phyloP scores from a whole-genome alignment of 257 asterid species.

The Plectranthus barbatus region DNA sequence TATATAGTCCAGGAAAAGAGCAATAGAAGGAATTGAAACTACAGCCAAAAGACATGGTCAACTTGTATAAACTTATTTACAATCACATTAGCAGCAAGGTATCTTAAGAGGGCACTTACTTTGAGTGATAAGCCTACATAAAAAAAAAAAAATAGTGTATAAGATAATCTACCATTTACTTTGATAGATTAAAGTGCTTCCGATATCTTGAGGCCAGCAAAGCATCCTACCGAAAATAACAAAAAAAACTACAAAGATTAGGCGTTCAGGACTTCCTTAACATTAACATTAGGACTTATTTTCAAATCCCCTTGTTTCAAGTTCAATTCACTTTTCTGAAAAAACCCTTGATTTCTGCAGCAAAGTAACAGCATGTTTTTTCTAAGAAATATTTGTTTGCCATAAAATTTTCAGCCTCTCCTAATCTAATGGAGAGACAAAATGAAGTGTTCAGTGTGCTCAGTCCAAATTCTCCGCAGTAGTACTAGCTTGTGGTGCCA shows the following conservation, averaged over 20 bases:
- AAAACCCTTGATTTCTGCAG: not conserved
- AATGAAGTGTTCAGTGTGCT: not conserved
- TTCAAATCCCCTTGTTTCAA: not conserved
- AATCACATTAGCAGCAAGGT: not conserved
- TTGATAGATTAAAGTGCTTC: too few species aligned
- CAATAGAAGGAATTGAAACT: not conserved
- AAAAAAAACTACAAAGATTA: too few species aligned
- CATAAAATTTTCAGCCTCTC: not conserved
- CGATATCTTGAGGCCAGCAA: too few species aligned
- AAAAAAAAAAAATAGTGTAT: too few species aligned
- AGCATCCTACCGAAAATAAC: too few species aligned
- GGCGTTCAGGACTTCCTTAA: not conserved
- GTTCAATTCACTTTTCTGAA: not conserved
- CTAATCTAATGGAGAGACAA: not conserved
- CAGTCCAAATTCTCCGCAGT: not conserved
- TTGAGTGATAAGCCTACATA: too few species aligned
- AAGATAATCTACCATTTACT: too few species aligned
- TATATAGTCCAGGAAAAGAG: not conserved
- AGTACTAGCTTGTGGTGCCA: not conserved
- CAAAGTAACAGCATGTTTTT: not conserved
- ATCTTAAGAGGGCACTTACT: not conserved
- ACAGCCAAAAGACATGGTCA: not conserved
- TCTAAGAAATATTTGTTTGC: not conserved
- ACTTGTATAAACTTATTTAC: not conserved
- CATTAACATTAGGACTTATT: not conserved